Conservation (phyloP, 257 asterid genomes). For the Cinchona pubescens region DNA sequence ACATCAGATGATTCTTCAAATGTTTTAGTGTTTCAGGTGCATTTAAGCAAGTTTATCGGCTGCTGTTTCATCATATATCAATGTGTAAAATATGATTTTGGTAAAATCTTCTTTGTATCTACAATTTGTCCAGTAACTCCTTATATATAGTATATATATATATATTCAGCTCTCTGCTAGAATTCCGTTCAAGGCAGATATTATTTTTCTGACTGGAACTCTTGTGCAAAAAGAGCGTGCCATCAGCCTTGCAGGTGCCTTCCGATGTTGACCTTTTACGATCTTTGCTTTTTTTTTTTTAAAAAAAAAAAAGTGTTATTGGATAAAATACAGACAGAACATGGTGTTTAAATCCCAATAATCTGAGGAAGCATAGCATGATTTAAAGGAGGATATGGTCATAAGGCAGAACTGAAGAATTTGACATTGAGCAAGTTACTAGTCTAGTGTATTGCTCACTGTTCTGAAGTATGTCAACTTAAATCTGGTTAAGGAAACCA, state of each 20-base stretch:
- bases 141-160: too few species aligned
- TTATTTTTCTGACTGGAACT: conserved; percentile 70
- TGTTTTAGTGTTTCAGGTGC: conserved; percentile 91
- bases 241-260: conserved; percentile 59
- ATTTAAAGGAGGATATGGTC: background rate
- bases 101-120: background rate
- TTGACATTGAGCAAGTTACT: background rate
- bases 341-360: background rate
- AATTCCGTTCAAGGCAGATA: conserved; percentile 71
- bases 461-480: background rate
- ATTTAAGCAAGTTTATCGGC: conserved; percentile 2
- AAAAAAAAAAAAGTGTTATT: background rate
- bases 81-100: background rate
- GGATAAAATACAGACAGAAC: background rate
- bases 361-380: background rate
- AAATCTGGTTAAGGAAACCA: background rate
- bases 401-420: background rate
- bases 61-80: background rate
- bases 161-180: conserved; percentile 71
- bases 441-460: background rate
- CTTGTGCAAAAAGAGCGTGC: conserved; percentile 51
- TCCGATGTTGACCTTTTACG: background rate
- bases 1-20: conserved; percentile 70
- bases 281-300: background rate
- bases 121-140: conserved; percentile 13